Percentiles rank a stretch among this genome's conserved stretches.
Evolutionary conservation across 306 rosid species (phyloP).

Genomic region (Alnus glutinosa): DNA sequence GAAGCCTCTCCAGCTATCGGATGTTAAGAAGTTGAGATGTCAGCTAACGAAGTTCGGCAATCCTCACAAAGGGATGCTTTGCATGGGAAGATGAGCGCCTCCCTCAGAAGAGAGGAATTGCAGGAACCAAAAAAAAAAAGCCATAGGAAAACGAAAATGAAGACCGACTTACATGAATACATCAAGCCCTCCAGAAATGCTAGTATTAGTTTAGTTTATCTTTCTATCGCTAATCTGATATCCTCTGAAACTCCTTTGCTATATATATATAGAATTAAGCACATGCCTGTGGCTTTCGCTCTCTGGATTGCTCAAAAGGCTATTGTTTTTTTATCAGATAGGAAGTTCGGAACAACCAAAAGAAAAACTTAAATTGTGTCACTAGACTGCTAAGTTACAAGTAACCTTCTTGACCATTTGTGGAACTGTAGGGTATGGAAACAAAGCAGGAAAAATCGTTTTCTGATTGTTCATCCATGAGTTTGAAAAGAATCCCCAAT

Average conservation of each 20-base stretch:
- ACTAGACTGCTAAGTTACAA: not conserved
- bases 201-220: not conserved
- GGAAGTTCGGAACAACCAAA: not conserved
- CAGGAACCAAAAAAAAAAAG: not conserved
- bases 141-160: not conserved
- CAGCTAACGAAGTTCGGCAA: constrained; percentile 15
- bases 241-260: not conserved
- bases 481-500: constrained; percentile 12
- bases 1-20: constrained; percentile 37
- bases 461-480: not conserved
- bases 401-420: constrained; percentile 2
- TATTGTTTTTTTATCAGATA: not conserved
- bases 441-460: not conserved
- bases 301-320: not conserved
- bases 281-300: not conserved
- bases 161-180: not conserved
- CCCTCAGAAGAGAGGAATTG: not conserved
- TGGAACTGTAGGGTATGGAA: not conserved
- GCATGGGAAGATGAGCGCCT: constrained; percentile 18
- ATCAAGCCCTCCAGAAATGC: not conserved
- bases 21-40: constrained; percentile 20
- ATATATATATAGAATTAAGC: not conserved
- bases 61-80: constrained; percentile 23
- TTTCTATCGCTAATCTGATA: not conserved
- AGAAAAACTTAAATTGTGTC: not conserved